Evolutionary conservation across 2,329 filamentous ascomycete genomes (phyloP), one percentile per base, ranked within the genome.

Genomic region (Hypoxylon sp.): DNA sequence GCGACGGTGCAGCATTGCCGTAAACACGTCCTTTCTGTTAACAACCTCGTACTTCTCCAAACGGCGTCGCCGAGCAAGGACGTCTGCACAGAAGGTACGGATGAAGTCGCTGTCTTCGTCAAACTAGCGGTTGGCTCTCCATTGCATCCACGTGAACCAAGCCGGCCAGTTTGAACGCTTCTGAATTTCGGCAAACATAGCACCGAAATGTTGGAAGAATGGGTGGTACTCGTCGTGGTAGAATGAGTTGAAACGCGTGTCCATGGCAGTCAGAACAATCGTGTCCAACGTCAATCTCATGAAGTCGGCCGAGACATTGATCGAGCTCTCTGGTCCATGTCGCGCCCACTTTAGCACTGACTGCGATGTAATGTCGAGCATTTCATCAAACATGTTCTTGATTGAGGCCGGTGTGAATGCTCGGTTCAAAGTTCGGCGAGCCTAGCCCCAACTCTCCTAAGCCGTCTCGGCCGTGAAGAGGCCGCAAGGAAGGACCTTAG

Each of bases 281-380:
- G 78, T 78, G 58, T 83, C 81, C 3, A 83, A 67, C 0, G 79
- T 78, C 26, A 83, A 63, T 9, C 80, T 73, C 1, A 80, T 82
- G 48, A 82, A 81, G 60, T 83, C 79, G 11, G 79, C 77, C 0
- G 74, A 72, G 31, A 17, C 7, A 21, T 72, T 66, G 23, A 84
- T 81, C 4, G 71, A 67, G 35, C 74, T 63, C 3, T 73, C 64
- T 1, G 74, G 67, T 2, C 81, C 80, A 38, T 73, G 69, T 43
- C 77, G 66, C 6, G 75, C 76, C 76, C 77, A 80, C 60, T 79
- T 79, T 26, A 47, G 12, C 3, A 25, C 25, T 5, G 35, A 17
- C n/a, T 47, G 44, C 8, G 44, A 31, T 9, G 25, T 26, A 8
- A 47, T 47, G 26, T 47, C 44, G 3, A 38, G 34, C 44, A 47